A percentile compares a stretch with the other conserved stretches of the same genome.
Evolutionary conservation across 2,329 filamentous ascomycete genomes (phyloP).

Genomic region (Colletotrichum sublineola): DNA sequence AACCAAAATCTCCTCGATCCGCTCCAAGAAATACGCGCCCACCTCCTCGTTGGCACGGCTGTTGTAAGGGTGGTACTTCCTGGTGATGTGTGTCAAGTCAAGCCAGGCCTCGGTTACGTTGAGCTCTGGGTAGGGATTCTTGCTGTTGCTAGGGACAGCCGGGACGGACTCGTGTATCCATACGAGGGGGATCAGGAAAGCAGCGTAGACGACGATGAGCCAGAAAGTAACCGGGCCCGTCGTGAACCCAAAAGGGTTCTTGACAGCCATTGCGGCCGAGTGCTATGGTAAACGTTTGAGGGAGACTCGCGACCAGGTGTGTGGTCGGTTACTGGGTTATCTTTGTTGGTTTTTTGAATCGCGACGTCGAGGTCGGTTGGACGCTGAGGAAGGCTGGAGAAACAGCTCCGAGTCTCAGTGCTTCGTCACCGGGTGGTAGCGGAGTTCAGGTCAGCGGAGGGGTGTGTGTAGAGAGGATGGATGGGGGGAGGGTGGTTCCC

Average conservation of each 20-base stretch:
- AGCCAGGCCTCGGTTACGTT: conserved; percentile 89
- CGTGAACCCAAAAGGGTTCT: conserved; percentile 80
- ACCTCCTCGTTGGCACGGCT: conserved; percentile 85
- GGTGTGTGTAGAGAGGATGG: not conserved
- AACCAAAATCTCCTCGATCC: conserved; percentile 78
- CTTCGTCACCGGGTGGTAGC: not conserved
- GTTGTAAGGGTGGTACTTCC: conserved; percentile 89
- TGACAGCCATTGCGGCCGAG: conserved; percentile 41
- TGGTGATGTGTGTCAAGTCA: conserved; percentile 82
- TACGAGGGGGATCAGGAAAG: conserved; percentile 79
- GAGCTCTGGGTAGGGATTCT: conserved; percentile 70
- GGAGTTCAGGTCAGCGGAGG: conserved; percentile 5
- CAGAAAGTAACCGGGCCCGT: conserved; percentile 86
- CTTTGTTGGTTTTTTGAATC: not conserved
- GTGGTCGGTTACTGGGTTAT: not conserved
- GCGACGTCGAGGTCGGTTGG: not conserved
- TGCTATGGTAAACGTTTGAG: conserved; percentile 25
- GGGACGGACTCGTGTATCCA: conserved; percentile 84
- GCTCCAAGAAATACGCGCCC: conserved; percentile 78
- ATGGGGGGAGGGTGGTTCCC: not conserved
- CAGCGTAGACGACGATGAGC: conserved; percentile 81
- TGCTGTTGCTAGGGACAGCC: conserved; percentile 66
- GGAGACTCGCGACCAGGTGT: too few relatives aligned
- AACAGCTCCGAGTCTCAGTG: conserved; percentile 1
- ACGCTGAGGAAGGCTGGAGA: not conserved